These are phyloP conservation scores for Dittrichia graveolens DNA, from an alignment of 129 eudicot species.

Conservation along the genomic window DNA sequence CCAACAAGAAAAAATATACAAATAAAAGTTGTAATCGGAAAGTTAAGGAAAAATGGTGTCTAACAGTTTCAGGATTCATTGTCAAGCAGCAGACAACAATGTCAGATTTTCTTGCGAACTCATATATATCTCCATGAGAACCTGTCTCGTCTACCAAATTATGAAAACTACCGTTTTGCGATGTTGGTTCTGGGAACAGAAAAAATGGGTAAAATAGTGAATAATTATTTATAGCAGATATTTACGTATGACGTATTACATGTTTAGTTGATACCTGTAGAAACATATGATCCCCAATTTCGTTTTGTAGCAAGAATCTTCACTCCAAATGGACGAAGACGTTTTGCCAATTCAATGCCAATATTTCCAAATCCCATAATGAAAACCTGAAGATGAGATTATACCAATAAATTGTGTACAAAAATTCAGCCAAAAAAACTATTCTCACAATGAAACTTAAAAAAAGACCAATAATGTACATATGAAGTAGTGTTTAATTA, in stretches of 20 bases:
- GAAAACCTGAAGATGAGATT: slow-evolving; percentile 57
- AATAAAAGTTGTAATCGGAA: background rate
- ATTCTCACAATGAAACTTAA: background rate
- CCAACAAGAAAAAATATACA: background rate
- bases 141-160: slow-evolving; percentile 88
- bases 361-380: slow-evolving; percentile 91
- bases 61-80: slow-evolving; percentile 80
- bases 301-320: slow-evolving; percentile 88
- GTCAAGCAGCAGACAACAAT: slow-evolving; percentile 82
- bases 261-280: slow-evolving; percentile 30
- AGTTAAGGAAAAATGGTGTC: slow-evolving; percentile 13
- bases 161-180: slow-evolving; percentile 34
- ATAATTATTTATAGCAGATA: background rate
- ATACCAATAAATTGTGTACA: background rate
- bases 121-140: slow-evolving; percentile 55
- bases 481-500: too few relatives aligned
- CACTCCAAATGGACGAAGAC: slow-evolving; percentile 88
- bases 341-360: slow-evolving; percentile 81
- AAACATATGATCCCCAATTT: slow-evolving; percentile 52
- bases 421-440: background rate
- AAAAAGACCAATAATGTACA: too few relatives aligned
- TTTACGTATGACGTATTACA: background rate
- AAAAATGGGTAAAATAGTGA: background rate
- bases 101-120: slow-evolving; percentile 75
- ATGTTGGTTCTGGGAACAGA: slow-evolving; percentile 32